Conservation (phyloP, 768 basidiomycete species). For the Pleurotus salmoneostramineus region DNA sequence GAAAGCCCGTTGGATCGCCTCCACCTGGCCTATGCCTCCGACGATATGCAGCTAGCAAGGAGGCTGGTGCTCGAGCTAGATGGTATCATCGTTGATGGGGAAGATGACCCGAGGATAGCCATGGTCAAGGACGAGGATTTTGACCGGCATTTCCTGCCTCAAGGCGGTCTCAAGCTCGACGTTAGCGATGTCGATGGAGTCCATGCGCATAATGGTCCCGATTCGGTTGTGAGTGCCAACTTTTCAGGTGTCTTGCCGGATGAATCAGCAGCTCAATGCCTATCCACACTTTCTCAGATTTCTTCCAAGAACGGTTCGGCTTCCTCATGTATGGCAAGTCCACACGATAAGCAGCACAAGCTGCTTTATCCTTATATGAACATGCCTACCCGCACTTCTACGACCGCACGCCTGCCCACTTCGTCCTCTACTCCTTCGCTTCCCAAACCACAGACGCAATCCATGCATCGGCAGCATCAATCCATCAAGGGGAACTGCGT, state of each 20-base stretch:
- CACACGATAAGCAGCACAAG: background rate
- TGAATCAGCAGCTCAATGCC: background rate
- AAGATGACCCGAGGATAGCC: constrained; percentile 61
- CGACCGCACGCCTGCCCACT: background rate
- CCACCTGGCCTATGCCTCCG: constrained; percentile 62
- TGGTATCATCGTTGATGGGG: constrained; percentile 56
- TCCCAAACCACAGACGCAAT: constrained; percentile 19
- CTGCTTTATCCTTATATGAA: background rate
- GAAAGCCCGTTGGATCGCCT: constrained; percentile 58
- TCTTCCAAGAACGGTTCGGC: background rate
- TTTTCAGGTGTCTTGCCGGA: background rate
- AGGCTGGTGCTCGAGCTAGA: constrained; percentile 58
- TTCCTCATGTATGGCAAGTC: background rate
- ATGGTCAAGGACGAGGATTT: constrained; percentile 52
- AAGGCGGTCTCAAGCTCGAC: constrained; percentile 33
- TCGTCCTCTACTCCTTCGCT: constrained; percentile 15
- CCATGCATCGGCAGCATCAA: constrained; percentile 16
- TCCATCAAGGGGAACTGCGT: constrained; percentile 20
- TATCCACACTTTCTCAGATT: background rate
- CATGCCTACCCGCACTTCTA: background rate
- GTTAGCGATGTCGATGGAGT: constrained; percentile 10
- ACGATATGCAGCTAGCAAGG: constrained; percentile 65
- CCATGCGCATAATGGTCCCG: background rate
- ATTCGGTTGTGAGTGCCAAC: background rate
- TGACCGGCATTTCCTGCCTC: constrained; percentile 42